phyloP scores from a whole-genome alignment of 2,329 filamentous ascomycete genomes.

The Juglanconis juglandina region DNA sequence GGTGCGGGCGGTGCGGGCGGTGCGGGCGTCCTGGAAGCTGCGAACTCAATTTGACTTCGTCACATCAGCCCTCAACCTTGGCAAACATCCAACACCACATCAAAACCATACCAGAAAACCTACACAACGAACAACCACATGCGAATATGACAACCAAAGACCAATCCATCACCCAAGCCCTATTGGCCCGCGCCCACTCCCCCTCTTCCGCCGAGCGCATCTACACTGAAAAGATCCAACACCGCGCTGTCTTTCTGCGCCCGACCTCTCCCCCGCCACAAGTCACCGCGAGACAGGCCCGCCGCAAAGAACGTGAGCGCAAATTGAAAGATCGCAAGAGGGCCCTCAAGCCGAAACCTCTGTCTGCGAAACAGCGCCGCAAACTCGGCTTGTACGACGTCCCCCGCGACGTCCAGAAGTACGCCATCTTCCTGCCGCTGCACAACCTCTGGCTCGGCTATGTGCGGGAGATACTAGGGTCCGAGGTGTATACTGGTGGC shows the following conservation, averaged over 20 bases:
- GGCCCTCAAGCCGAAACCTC: constrained; percentile 56
- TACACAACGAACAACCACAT: background rate
- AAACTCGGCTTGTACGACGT: constrained; percentile 70
- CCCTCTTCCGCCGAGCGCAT: constrained; percentile 68
- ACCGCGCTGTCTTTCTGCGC: constrained; percentile 75
- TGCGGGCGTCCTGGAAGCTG: no score
- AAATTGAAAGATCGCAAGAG: constrained; percentile 45
- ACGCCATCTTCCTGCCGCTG: constrained; percentile 73
- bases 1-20: no score
- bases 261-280: constrained; percentile 66
- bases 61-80: background rate
- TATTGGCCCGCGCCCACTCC: constrained; percentile 77
- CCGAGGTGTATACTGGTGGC: constrained; percentile 54
- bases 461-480: constrained; percentile 73
- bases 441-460: constrained; percentile 81
- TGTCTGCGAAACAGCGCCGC: constrained; percentile 78
- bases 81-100: background rate
- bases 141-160: constrained; percentile 15
- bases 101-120: background rate
- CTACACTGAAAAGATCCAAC: constrained; percentile 77
- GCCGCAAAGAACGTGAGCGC: constrained; percentile 46
- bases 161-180: constrained; percentile 51
- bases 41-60: no score
- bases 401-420: constrained; percentile 64
- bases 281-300: constrained; percentile 55